These are phyloP conservation scores for Exidia glandulosa DNA, from an alignment of 768 basidiomycete species.

Conservation along the genomic window DNA sequence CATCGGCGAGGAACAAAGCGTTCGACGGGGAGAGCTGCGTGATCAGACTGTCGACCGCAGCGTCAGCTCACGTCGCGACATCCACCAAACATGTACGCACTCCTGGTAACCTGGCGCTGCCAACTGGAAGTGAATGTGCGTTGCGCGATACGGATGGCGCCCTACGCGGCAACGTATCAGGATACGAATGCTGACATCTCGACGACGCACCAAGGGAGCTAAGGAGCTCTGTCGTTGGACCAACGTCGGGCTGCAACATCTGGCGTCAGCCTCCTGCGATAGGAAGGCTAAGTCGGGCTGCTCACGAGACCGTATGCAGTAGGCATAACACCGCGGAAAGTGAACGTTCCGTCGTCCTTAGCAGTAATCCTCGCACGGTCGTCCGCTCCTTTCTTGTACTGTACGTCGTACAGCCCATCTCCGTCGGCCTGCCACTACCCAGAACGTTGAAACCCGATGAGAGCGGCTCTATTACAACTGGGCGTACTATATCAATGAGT, in stretches of 20 bases:
- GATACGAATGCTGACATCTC: not conserved
- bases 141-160: constrained; percentile 23
- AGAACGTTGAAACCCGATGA: not conserved
- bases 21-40: constrained; percentile 23
- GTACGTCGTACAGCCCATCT: constrained; percentile 26
- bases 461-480: not conserved
- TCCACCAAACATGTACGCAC: constrained; percentile 7
- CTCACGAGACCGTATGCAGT: constrained; percentile 22
- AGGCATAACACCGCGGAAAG: constrained; percentile 22
- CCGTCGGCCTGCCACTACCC: constrained; percentile 32
- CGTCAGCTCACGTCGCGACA: not conserved
- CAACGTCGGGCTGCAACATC: constrained; percentile 17
- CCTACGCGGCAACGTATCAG: constrained; percentile 1
- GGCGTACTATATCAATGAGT: constrained; percentile 24
- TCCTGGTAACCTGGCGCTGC: constrained; percentile 23
- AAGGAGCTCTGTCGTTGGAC: constrained; percentile 19
- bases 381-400: constrained; percentile 13
- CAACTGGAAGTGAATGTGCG: constrained; percentile 23
- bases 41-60: constrained; percentile 12
- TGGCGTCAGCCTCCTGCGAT: not conserved
- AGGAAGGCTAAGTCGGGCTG: not conserved
- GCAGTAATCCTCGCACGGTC: constrained; percentile 22
- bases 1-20: constrained; percentile 26
- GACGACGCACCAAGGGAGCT: constrained; percentile 13
- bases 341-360: constrained; percentile 18